Percentiles rank a stretch among this genome's conserved stretches.
Conservation (phyloP, 1,284 basidiomycete genomes). For the Irpex lacteus region DNA sequence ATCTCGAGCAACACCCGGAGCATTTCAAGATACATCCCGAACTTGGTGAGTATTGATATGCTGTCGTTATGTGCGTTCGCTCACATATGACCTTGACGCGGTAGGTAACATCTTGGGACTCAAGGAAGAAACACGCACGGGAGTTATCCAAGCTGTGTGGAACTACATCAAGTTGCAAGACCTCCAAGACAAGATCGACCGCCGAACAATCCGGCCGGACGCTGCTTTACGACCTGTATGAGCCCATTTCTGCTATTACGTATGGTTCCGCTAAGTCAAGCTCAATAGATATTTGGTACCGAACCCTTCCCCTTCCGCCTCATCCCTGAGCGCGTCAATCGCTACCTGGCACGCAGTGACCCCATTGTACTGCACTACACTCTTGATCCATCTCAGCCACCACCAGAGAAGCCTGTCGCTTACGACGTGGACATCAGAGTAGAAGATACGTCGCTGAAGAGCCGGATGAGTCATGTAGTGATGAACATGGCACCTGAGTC, state of each 20-base stretch:
- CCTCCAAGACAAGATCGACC: constrained; percentile 89
- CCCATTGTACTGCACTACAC: constrained; percentile 86
- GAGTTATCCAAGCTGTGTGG: constrained; percentile 86
- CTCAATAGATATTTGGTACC: constrained; percentile 58
- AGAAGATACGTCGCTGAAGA: constrained; percentile 79
- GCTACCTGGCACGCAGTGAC: constrained; percentile 75
- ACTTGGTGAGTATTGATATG: constrained; percentile 46
- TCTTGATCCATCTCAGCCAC: constrained; percentile 54
- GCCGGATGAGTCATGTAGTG: constrained; percentile 72
- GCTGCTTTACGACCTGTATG: constrained; percentile 65
- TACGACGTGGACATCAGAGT: constrained; percentile 91
- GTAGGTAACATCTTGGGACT: constrained; percentile 70
- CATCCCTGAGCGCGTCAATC: constrained; percentile 85
- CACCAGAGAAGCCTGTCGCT: constrained; percentile 64
- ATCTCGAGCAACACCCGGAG: constrained; percentile 85
- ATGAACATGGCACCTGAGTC: constrained; percentile 72
- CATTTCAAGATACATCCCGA: constrained; percentile 82
- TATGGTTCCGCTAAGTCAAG: neutral
- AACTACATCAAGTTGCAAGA: constrained; percentile 88
- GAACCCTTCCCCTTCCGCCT: constrained; percentile 76
- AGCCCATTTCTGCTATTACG: constrained; percentile 10
- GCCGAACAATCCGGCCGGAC: constrained; percentile 76
- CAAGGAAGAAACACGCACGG: constrained; percentile 84
- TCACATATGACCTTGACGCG: neutral
- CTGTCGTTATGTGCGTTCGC: neutral